Base-by-base conservation (phyloP, 352 stramenopile species). In the Pilasporangium apinafurcum region DNA sequence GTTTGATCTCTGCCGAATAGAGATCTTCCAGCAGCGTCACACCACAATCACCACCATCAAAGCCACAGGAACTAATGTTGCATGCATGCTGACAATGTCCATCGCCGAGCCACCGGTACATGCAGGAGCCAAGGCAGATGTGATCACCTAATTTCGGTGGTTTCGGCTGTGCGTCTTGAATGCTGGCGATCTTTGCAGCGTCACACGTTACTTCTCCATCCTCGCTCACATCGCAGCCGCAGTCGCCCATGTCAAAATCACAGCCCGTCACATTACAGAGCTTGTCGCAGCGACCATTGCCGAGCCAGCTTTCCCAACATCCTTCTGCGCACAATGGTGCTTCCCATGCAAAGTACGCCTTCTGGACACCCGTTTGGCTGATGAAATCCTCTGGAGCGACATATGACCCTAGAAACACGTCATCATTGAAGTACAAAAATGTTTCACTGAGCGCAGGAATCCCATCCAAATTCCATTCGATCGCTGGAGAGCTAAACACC, bases 391-490 rank as follows among this genome's bases (percentile, higher is more conserved):
- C 86, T 0, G 93, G 93, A 36, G 73, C 65, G 10, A 96, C 78
- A 9, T 66, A 63, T 13, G 83, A 71, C 29, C 92, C 93, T 1
- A 98, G 66, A 51, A 98, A 95, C 8, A 98, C 92, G 60, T 98
- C 92, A 57, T 98, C 93, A 56, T 98, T 98, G 51, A 98, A 97
- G 62, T 98, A 98, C 4, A 98, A 46, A 53, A 98, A 98, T 44
- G 83, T 80, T 17, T 94, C 65, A 43, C 82, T 95, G 6, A 98
- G 63, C 1, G 85, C 88, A 0, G 83, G 88, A 46, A 98, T 97
- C 46, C 87, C 88, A 60, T 98, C 93, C 8, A 98, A 50, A 44
- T 92, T 93, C 66, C 86, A 86, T 63, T 98, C 92, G 48, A 98
- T 98, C 14, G 93, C 80, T 2, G 92, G 87, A 7, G 92, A 98